Evolutionary conservation across 2,329 filamentous ascomycete species (phyloP), one percentile per base, ranked within the genome.

Genomic region (Alternaria sp.): DNA sequence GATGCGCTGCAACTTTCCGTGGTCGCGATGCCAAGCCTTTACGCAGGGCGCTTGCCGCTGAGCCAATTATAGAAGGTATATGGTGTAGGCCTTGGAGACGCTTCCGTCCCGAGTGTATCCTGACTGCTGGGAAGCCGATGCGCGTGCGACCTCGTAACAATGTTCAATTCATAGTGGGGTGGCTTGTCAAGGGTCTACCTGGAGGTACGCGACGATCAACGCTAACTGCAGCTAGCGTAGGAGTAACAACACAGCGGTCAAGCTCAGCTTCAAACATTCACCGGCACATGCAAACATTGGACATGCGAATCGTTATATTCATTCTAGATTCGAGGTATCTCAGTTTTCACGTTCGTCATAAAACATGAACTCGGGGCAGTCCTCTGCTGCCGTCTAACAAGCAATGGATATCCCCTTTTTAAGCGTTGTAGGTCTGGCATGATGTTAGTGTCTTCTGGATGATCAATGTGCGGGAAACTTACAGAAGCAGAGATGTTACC

Each of bases 401-500:
- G 55, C 60, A 28, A 50, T 67, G 66, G 65, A 66, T 66, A 64
- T 65, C 55, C 58, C 44, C 58, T 58, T 64, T 69, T 71, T 96
- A 98, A 87, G 93, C 96, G 85, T 94, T 92, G 88, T 99, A 99
- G 75, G 94, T 98, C 67, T 70, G n/a, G 20, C 23, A 15, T 33
- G 12, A 20, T 23, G 62, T 61, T 56, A 65, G 60, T 37, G 30
- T 25, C 8, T 28, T 18, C 9, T 14, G 23, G 23, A 12, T 18
- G 7, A 46, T 28, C 3, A 14, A 14, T 5, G 41, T 5, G 15
- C n/a, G 23, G 14, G 11, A 18, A 28, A 61, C 67, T 63, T 59
- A 70, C 67, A 56, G 94, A 97, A 77, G 96, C 96, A 75, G 94
- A 97, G 71, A 99, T 92, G 81, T 98, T 96, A 80, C 96, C 96